Conservation (phyloP, 208 protist genomes). For the Trypanosoma caninum region DNA sequence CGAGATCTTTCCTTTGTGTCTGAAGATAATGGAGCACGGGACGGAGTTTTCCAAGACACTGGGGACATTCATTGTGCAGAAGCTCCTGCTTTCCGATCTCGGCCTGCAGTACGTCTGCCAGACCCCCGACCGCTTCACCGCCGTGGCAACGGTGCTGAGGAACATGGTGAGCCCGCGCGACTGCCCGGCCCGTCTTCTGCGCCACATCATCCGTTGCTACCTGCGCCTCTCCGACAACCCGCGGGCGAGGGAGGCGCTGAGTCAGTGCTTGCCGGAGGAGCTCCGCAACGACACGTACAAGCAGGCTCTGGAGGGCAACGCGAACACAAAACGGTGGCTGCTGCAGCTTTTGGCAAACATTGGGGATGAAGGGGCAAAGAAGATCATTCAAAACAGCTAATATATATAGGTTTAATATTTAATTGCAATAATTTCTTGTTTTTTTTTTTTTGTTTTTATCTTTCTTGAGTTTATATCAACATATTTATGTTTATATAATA, state of each 20-base stretch:
- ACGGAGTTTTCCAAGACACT: constrained; percentile 97
- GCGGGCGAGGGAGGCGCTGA: constrained; percentile 72
- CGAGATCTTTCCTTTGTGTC: constrained; percentile 99
- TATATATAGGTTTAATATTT: too few relatives aligned
- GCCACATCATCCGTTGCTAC: constrained; percentile 99
- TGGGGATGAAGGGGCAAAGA: constrained; percentile 63
- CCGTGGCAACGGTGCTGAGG: constrained; percentile 93
- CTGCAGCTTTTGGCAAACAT: constrained; percentile 85
- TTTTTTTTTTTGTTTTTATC: too few relatives aligned
- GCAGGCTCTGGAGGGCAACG: constrained; percentile 59
- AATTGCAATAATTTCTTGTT: too few relatives aligned
- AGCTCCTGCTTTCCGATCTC: constrained; percentile 97
- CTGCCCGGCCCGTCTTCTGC: constrained; percentile 93
- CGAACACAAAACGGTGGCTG: constrained; percentile 71
- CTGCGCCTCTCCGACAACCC: constrained; percentile 95
- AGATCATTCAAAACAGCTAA: constrained; percentile 31
- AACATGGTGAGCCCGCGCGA: constrained; percentile 94
- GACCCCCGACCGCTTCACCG: constrained; percentile 94
- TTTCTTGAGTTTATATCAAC: too few relatives aligned
- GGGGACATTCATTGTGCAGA: constrained; percentile 99
- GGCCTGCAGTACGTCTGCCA: constrained; percentile 98
- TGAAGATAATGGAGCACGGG: constrained; percentile 98
- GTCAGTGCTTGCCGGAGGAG: constrained; percentile 71
- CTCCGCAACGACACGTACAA: constrained; percentile 85
- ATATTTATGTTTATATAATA: too few relatives aligned